Evolutionary conservation across 768 basidiomycete species (phyloP), one percentile per base, ranked within the genome.

Genomic region (Tricholoma sp.): DNA sequence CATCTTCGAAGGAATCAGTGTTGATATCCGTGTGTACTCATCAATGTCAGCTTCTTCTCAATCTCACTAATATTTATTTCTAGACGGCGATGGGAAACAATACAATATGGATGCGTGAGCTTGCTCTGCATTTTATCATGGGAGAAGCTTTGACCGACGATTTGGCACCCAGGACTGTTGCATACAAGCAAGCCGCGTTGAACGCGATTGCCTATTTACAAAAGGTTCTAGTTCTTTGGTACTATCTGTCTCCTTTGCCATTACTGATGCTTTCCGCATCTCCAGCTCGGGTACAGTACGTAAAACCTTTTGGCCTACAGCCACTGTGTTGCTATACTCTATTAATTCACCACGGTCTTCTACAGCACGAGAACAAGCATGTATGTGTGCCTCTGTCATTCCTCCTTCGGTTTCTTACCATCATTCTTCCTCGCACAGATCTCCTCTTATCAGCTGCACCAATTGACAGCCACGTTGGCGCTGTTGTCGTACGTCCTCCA

Each of bases 181-280:
- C 89, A 2, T 91, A 87, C 67, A 89, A 91, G 65, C 87, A 88
- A 70, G 89, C 89, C 5, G 86, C 89, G 0, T 70, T 89, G 54
- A 89, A 89, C 61, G 80, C 85, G 2, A 90, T 91, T 52, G 78
- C 80, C 2, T 91, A 91, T 66, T 74, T 91, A 44, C 74, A 77
- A 72, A 87, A 87, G 77, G 84, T 83, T 50, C 28, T 65, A 59
- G 6, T 41, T 18, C 13, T 10, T 11, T 44, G n/a, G 24, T 24
- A 24, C 24, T 24, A 24, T n/a, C 36, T 9, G 32, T 18, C 20
- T 13, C 9, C 15, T 8, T 20, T 55, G 20, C 17, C 13, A 11
- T 45, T 37, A 55, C 55, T 52, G 17, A 61, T 48, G n/a, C 15
- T n/a, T 20, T 28, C 9, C 32, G 11, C 33, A 0, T 6, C 45